phyloP scores from a whole-genome alignment of 768 basidiomycete species.

The Leccinum obscurum region DNA sequence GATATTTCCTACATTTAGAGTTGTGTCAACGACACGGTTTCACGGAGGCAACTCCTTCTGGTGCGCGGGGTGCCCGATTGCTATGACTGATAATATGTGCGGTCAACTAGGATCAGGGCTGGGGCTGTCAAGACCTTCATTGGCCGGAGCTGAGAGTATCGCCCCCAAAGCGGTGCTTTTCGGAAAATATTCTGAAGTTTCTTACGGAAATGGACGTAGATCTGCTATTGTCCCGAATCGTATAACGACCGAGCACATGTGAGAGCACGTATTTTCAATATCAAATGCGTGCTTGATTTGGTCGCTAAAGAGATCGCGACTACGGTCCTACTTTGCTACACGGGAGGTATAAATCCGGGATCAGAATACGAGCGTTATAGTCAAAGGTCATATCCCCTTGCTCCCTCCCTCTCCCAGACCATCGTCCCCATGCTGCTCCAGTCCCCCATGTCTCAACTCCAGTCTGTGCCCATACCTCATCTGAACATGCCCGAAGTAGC shows the following conservation, averaged over 20 bases:
- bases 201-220: conserved; percentile 29
- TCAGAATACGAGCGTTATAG: conserved; percentile 19
- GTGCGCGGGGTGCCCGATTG: conserved; percentile 13
- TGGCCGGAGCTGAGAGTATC: conserved; percentile 16
- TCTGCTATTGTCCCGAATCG: conserved; percentile 27
- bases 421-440: conserved; percentile 14
- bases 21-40: conserved; percentile 14
- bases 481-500: conserved; percentile 59
- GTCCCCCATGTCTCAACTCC: conserved; percentile 23
- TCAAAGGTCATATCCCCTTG: conserved; percentile 22
- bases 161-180: conserved; percentile 18
- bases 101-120: conserved; percentile 18
- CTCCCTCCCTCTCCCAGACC: conserved; percentile 12
- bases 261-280: conserved; percentile 34
- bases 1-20: conserved; percentile 5
- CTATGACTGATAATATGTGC: conserved; percentile 10
- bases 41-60: conserved; percentile 14
- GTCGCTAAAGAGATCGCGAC: conserved; percentile 29
- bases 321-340: conserved; percentile 29
- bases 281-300: conserved; percentile 35
- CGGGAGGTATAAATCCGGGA: conserved; percentile 34
- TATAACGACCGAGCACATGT: conserved; percentile 34
- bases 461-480: conserved; percentile 52
- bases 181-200: conserved; percentile 19
- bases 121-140: conserved; percentile 19